phyloP scores from a whole-genome alignment of 768 basidiomycete species.

The Lyophyllum semitale region DNA sequence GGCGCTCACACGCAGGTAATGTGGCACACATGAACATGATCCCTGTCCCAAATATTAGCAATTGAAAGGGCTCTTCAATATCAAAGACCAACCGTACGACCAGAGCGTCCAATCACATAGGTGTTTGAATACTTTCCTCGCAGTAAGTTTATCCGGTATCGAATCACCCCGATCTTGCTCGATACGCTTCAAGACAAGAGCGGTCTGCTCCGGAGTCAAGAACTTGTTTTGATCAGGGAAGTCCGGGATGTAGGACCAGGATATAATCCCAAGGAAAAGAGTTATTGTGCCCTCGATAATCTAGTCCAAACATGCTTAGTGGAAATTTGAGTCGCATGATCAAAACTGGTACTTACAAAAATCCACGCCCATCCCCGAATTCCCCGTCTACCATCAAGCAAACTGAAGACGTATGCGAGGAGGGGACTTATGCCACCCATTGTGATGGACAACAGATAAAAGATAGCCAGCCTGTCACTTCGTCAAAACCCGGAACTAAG shows the following conservation, averaged over 20 bases:
- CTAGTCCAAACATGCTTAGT: conserved; percentile 21
- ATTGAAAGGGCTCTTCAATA: not conserved
- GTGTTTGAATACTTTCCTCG: conserved; percentile 36
- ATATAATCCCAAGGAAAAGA: conserved; percentile 38
- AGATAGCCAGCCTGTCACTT: conserved; percentile 34
- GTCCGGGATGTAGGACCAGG: conserved; percentile 44
- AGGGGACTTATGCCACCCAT: conserved; percentile 44
- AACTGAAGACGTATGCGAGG: conserved; percentile 42
- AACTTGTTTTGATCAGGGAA: conserved; percentile 51
- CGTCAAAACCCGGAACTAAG: not conserved
- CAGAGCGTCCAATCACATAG: conserved; percentile 49
- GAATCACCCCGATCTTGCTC: conserved; percentile 55
- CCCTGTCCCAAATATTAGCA: conserved; percentile 25
- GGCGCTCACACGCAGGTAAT: conserved; percentile 41
- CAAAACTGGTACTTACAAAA: conserved; percentile 33
- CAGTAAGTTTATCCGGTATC: conserved; percentile 41
- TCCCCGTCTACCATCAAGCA: conserved; percentile 38
- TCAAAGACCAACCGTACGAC: conserved; percentile 38
- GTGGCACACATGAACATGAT: conserved; percentile 45
- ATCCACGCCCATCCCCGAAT: conserved; percentile 54
- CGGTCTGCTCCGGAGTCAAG: conserved; percentile 43
- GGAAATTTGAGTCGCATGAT: not conserved
- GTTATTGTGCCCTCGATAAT: conserved; percentile 49
- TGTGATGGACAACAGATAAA: conserved; percentile 42
- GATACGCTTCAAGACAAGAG: conserved; percentile 44